Base-by-base conservation (phyloP, 1,284 basidiomycete genomes). In the Inonotus obliquus region DNA sequence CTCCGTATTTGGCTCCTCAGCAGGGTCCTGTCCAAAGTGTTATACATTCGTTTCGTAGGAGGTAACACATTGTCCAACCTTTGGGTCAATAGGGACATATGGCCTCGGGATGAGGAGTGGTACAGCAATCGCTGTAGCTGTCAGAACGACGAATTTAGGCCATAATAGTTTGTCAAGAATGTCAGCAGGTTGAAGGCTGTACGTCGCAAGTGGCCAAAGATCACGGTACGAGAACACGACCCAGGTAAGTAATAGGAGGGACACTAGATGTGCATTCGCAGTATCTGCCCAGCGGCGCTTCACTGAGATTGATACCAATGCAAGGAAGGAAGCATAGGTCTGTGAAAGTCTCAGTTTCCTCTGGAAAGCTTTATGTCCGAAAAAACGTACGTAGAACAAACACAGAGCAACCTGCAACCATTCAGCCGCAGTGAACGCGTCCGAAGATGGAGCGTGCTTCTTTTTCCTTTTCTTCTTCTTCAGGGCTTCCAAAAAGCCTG, bases 181-280 rank as follows among this genome's bases (percentile, higher is more conserved):
- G 64, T 80, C 79, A 35, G 65, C 61, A 38, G 77, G 76, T 1
- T 53, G 35, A 41, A 63, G 60, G 1, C 69, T 70, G 62, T 73
- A 85, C 0, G 84, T 89, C 19, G 78, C 74, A 4, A 87, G 69
- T 9, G 88, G 87, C 71, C 79, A 84, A 21, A 89, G 60, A 69
- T 90, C 86, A n/a, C 87, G 80, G 69, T 86, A 86, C 9, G 74
- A 71, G 69, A 82, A 88, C 14, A 82, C 73, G 60, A 70, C 57
- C 59, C 75, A 73, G 27, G 77, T 68, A 9, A 69, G 63, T 13
- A 79, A 67, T 32, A 78, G 65, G 14, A 84, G 67, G 1, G 73
- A 19, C 52, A 72, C 75, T 29, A 73, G 62, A 54, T 78, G 77
- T 38, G 67, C 68, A 6, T 70, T 71, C 27, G 67, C 65, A 27